These are phyloP conservation scores for Forsythia viridissima DNA, from an alignment of 257 asterid species.

Conservation along the genomic window DNA sequence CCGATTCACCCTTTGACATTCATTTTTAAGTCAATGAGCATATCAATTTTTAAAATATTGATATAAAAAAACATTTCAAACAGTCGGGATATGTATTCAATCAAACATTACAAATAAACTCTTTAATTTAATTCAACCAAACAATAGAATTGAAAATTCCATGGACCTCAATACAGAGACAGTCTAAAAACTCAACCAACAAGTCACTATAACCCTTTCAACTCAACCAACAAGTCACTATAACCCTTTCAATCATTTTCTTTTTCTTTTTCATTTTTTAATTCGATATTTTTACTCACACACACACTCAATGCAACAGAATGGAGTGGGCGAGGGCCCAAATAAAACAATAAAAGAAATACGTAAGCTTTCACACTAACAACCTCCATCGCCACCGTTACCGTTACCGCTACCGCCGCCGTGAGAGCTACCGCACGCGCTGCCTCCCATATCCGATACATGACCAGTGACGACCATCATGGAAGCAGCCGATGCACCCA, in stretches of 20 bases:
- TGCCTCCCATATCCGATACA: background rate
- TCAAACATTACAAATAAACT: background rate
- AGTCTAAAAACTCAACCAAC: background rate
- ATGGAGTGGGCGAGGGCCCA: too few species aligned
- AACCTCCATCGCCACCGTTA: background rate
- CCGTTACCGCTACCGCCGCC: background rate
- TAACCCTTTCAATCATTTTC: background rate
- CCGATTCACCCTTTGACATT: background rate
- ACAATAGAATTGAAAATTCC: background rate
- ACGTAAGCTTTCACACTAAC: background rate
- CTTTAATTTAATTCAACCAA: background rate
- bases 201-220: background rate
- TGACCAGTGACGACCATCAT: background rate
- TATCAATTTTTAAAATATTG: too few species aligned
- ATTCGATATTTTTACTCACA: background rate
- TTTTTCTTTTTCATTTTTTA: background rate
- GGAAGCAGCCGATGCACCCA: background rate
- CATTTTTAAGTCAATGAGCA: background rate
- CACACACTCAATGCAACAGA: background rate
- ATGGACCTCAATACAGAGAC: background rate
- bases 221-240: background rate
- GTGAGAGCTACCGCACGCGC: background rate
- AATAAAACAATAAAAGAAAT: too few species aligned
- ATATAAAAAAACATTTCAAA: background rate
- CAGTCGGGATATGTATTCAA: background rate